A percentile compares a stretch with the other conserved stretches of the same genome.
phyloP scores from a whole-genome alignment of 257 asterid species.

The Plectranthus barbatus region DNA sequence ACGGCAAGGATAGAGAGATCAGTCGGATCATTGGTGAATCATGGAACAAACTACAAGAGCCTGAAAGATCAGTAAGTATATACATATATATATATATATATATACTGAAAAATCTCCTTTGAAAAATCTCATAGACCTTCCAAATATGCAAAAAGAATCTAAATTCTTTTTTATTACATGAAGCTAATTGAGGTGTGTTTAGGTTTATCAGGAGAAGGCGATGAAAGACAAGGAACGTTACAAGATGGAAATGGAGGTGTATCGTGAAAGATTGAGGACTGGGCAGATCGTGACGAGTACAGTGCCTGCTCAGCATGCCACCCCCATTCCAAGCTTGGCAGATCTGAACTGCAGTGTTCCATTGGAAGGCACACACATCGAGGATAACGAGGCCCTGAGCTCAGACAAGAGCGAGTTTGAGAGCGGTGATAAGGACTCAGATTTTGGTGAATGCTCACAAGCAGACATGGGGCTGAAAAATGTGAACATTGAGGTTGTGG shows the following conservation, averaged over 20 bases:
- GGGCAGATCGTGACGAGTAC: slow-evolving; percentile 19
- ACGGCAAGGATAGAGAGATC: slow-evolving; percentile 70
- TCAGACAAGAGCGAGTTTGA: slow-evolving; percentile 23
- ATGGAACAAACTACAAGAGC: slow-evolving; percentile 73
- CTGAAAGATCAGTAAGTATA: slow-evolving; percentile 52
- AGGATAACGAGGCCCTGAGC: slow-evolving; percentile 12
- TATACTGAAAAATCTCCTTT: no score
- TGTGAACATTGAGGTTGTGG: slow-evolving; percentile 20
- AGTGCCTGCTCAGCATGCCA: slow-evolving; percentile 20
- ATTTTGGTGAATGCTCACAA: slow-evolving; percentile 10
- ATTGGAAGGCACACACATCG: slow-evolving; percentile 22
- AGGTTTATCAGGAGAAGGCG: slow-evolving; percentile 84
- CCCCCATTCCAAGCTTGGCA: slow-evolving; percentile 10
- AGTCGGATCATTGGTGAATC: slow-evolving; percentile 77
- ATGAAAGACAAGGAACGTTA: slow-evolving; percentile 67
- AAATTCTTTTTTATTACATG: not conserved
- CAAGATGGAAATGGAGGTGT: slow-evolving; percentile 64
- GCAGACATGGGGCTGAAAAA: slow-evolving; percentile 20
- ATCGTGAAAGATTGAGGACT: slow-evolving; percentile 36
- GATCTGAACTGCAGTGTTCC: slow-evolving; percentile 19
- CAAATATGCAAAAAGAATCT: no score
- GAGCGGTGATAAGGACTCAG: slow-evolving; percentile 14
- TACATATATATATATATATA: no score
- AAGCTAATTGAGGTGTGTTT: not conserved
- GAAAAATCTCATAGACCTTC: no score